These are phyloP conservation scores for Pseudopyrenochaeta lycopersici DNA, from an alignment of 2,329 filamentous ascomycete genomes.

Conservation along the genomic window DNA sequence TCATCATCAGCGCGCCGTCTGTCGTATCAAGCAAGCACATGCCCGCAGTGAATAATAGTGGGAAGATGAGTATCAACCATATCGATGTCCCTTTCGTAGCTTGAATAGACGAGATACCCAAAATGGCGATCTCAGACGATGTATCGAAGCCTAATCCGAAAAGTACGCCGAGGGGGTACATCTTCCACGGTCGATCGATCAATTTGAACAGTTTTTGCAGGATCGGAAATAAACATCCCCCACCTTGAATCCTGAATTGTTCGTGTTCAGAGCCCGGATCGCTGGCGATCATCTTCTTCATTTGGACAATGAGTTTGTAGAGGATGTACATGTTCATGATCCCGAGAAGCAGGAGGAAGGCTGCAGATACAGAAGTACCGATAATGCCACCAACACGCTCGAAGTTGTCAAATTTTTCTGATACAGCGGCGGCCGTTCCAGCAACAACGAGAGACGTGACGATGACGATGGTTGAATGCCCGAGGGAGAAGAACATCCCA, in stretches of 20 bases:
- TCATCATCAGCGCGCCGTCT: conserved; percentile 95
- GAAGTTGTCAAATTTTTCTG: conserved; percentile 82
- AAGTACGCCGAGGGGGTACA: conserved; percentile 88
- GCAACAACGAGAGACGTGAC: conserved; percentile 92
- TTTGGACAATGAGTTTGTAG: conserved; percentile 75
- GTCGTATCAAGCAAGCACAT: conserved; percentile 96
- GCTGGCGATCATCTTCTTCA: conserved; percentile 68
- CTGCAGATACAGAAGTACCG: conserved; percentile 85
- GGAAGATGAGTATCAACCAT: conserved; percentile 94
- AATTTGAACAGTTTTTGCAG: conserved; percentile 81
- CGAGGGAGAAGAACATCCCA: conserved; percentile 92
- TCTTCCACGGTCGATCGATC: conserved; percentile 84
- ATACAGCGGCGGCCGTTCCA: conserved; percentile 84
- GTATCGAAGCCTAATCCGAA: conserved; percentile 95
- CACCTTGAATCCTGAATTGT: conserved; percentile 76
- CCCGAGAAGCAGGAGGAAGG: conserved; percentile 83
- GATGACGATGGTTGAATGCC: conserved; percentile 92
- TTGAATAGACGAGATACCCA: conserved; percentile 90
- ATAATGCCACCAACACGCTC: conserved; percentile 84
- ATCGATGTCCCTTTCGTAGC: conserved; percentile 86
- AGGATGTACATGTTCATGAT: conserved; percentile 87
- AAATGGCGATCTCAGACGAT: conserved; percentile 88
- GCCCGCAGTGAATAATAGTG: conserved; percentile 87
- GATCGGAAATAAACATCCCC: conserved; percentile 75
- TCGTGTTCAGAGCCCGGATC: conserved; percentile 58